Evolutionary conservation across 2,329 filamentous ascomycete species (phyloP).

Genomic region (Sclerotinia subarctica): DNA sequence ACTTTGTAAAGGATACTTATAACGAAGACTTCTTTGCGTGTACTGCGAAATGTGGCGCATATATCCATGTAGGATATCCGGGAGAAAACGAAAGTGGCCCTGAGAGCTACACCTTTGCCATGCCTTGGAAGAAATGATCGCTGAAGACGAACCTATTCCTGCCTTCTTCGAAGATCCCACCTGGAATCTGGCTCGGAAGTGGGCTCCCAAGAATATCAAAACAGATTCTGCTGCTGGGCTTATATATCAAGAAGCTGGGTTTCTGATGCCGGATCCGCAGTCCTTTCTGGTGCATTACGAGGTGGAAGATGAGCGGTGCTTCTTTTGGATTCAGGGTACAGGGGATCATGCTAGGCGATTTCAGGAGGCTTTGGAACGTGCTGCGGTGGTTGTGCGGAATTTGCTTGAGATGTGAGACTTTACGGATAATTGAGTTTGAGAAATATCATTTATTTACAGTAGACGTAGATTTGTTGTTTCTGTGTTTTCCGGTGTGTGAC

Average conservation of each 20-base stretch:
- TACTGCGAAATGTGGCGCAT: background rate
- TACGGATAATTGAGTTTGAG: background rate
- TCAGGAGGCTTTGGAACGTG: background rate
- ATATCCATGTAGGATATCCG: background rate
- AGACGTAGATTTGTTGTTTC: no score
- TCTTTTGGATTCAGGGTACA: background rate
- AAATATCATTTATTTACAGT: background rate
- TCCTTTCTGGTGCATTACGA: background rate
- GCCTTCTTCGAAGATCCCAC: background rate
- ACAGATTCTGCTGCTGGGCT: background rate
- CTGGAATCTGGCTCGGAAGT: background rate
- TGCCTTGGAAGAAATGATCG: background rate
- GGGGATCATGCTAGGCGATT: background rate
- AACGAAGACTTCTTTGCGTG: background rate
- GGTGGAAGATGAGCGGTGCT: slow-evolving; percentile 1
- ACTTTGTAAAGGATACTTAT: background rate
- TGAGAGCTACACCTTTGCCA: background rate
- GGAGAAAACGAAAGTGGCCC: background rate
- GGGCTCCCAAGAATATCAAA: background rate
- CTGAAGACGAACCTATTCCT: background rate
- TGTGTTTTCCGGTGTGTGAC: no score
- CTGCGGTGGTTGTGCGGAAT: background rate
- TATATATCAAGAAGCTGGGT: background rate
- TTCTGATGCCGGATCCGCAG: background rate
- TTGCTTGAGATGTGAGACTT: background rate